Evolutionary conservation across 164 flowering plant genomes (phyloP).

Genomic region (Chimonanthus praecox): DNA sequence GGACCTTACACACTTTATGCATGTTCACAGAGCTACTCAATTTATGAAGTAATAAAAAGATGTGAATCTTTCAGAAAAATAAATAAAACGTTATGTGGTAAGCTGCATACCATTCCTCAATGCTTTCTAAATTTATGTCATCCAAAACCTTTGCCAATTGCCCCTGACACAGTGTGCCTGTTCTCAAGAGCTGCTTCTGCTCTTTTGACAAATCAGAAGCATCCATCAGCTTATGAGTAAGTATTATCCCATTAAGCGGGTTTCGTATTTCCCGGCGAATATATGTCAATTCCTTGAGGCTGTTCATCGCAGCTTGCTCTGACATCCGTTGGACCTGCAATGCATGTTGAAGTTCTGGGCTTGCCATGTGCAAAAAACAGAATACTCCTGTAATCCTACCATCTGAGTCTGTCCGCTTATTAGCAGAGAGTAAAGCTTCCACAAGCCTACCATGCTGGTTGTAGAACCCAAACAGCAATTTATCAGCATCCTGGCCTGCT

Average conservation of each 20-base stretch:
- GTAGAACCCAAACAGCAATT: constrained; percentile 55
- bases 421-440: constrained; percentile 62
- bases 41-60: neutral
- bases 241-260: constrained; percentile 48
- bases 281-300: constrained; percentile 48
- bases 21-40: neutral
- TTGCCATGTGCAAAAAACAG: constrained; percentile 71
- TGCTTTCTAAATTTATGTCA: constrained; percentile 56
- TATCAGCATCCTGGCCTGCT: constrained; percentile 50
- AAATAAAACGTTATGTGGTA: neutral
- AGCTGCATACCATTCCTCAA: constrained; percentile 63
- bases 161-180: constrained; percentile 43
- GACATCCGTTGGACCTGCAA: constrained; percentile 55
- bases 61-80: neutral
- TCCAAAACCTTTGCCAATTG: constrained; percentile 51
- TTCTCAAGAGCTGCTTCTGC: constrained; percentile 48
- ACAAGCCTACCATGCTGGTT: constrained; percentile 42
- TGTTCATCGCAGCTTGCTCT: constrained; percentile 53
- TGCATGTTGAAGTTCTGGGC: constrained; percentile 72
- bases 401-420: constrained; percentile 40
- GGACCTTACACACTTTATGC: neutral
- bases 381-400: constrained; percentile 55
- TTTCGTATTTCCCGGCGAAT: constrained; percentile 53
- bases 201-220: constrained; percentile 44
- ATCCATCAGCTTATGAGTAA: constrained; percentile 42